Conservation (phyloP, 495 filamentous ascomycete species). For the Aspergillus hancockii region DNA sequence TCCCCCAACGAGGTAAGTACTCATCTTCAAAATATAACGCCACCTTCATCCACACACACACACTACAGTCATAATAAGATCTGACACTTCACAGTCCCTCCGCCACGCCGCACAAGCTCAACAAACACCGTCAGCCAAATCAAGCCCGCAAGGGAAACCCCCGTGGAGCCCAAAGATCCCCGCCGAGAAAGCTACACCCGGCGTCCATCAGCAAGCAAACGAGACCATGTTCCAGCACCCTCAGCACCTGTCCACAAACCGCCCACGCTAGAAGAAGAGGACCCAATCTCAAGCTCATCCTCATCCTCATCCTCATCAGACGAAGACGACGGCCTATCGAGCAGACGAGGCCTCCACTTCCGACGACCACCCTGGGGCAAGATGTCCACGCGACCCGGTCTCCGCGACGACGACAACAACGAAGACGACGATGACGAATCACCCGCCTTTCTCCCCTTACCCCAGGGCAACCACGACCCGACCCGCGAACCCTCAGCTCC, state of each 20-base stretch:
- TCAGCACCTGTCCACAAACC: slow-evolving; percentile 29
- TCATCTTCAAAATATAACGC: neutral
- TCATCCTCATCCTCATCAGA: slow-evolving; percentile 54
- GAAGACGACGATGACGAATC: slow-evolving; percentile 47
- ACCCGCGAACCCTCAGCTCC: slow-evolving; percentile 34
- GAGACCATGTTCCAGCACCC: slow-evolving; percentile 26
- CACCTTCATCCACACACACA: neutral
- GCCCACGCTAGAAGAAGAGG: slow-evolving; percentile 39
- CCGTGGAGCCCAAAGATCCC: slow-evolving; percentile 38
- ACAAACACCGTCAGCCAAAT: slow-evolving; percentile 52
- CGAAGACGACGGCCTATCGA: slow-evolving; percentile 55
- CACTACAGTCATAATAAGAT: neutral
- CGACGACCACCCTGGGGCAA: slow-evolving; percentile 43
- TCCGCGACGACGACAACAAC: slow-evolving; percentile 40
- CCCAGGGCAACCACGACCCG: slow-evolving; percentile 28
- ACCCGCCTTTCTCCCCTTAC: slow-evolving; percentile 75
- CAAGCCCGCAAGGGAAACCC: slow-evolving; percentile 38
- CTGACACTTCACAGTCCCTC: slow-evolving; percentile 21
- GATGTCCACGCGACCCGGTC: slow-evolving; percentile 35
- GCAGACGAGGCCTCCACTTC: slow-evolving; percentile 28
- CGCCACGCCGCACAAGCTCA: slow-evolving; percentile 55
- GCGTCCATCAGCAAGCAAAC: slow-evolving; percentile 32
- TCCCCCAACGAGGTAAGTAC: slow-evolving; percentile 44
- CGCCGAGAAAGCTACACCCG: slow-evolving; percentile 37
- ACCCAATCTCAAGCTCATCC: slow-evolving; percentile 41